Evolutionary conservation across 202 grass and related monocot species (phyloP).

Genomic region (Dendrocalamus latiflorus): DNA sequence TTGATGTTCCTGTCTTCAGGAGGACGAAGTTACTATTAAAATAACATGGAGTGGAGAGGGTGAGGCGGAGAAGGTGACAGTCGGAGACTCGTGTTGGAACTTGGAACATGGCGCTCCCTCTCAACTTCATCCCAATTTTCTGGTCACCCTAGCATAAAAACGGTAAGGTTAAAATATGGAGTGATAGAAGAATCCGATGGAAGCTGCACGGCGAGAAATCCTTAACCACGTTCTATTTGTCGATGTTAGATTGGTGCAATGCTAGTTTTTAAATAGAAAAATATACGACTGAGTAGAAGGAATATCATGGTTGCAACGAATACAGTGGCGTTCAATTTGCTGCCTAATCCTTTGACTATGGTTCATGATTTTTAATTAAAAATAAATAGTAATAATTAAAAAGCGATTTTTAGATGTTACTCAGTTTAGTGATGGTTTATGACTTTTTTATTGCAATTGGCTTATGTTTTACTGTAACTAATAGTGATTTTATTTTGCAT

Average conservation of each 20-base stretch:
- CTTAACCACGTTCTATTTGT: background rate
- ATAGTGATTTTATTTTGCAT: too few species aligned
- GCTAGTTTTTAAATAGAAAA: background rate
- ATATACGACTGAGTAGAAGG: background rate
- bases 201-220: background rate
- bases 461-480: too few species aligned
- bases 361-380: too few species aligned
- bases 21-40: slow-evolving; percentile 15
- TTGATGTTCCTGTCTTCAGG: slow-evolving; percentile 5
- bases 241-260: background rate
- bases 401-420: too few species aligned
- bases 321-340: too few species aligned
- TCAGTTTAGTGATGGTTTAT: too few species aligned
- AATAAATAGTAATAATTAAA: too few species aligned
- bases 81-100: slow-evolving; percentile 27
- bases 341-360: too few species aligned
- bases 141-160: background rate
- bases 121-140: background rate
- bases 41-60: slow-evolving; percentile 30
- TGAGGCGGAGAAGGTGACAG: slow-evolving; percentile 36
- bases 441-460: too few species aligned
- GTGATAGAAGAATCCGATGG: background rate
- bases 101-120: background rate
- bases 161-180: slow-evolving; percentile 21
- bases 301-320: background rate